Evolutionary conservation across 2,329 filamentous ascomycete species (phyloP), one percentile per base, ranked within the genome.

Genomic region (Aspergillaceae sp.): DNA sequence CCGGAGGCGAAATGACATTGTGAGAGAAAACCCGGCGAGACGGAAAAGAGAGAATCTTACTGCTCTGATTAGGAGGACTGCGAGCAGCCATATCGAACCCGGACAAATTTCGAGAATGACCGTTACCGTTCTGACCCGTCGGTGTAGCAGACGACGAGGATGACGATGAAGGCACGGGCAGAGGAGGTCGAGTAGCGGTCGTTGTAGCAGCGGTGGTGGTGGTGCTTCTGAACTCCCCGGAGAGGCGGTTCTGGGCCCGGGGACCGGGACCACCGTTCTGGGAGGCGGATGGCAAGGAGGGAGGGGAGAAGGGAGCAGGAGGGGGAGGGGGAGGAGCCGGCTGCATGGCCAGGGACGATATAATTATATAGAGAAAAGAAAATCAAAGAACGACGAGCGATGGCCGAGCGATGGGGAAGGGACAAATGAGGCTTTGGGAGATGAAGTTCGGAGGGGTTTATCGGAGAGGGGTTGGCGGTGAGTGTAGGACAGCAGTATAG

Each of bases 1-100:
- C 19, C 19, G 19, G 19, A 19, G 19, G 19, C 19, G 19, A 19
- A 19, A 19, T 19, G 19, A 19, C 19, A 19, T 2, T 19, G 19
- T 19, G 11, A 36, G 11, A 29, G 33, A 29, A 43, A 35, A 29
- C 10, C 7, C 5, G 26, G 19, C 11, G 27, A 41, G 10, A 7
- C 10, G 10, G 9, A 9, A 6, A 11, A 10, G 40, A 10, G 9
- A 19, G 44, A 60, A 61, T 67, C 60, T 72, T 71, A 58, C 64
- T 68, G 50, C 63, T 66, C 45, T 66, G 62, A 48, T 70, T 71
- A 10, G 70, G 70, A 47, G 70, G 70, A 50, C 70, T 73, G 58
- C 70, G 69, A 48, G 66, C 59, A 47, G 64, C 66, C 65, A 73
- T 67, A 48, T 72, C 70, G 51, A 70, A 68, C 44, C 59, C 64